Evolutionary conservation across 148 eudicot species (phyloP).

Genomic region (Pharnaceum exiguum): DNA sequence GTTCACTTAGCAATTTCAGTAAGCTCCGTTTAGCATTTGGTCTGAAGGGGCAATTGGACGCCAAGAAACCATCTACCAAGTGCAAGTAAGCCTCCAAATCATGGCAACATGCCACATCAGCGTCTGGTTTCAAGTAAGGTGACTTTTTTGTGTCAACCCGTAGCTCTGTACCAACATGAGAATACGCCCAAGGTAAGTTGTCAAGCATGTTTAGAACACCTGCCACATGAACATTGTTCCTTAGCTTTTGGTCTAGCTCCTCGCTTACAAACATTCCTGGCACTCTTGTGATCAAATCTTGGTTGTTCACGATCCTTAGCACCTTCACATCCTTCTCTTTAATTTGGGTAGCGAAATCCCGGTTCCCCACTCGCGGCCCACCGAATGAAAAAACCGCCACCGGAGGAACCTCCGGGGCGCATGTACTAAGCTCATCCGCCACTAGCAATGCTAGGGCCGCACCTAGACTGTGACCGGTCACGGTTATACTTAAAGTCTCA

Average conservation of each 20-base stretch:
- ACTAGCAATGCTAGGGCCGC: constrained; percentile 84
- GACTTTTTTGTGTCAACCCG: constrained; percentile 77
- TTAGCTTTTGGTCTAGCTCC: constrained; percentile 43
- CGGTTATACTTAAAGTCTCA: constrained; percentile 65
- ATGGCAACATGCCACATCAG: constrained; percentile 90
- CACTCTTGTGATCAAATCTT: constrained; percentile 70
- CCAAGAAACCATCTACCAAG: constrained; percentile 68
- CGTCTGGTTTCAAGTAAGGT: constrained; percentile 67
- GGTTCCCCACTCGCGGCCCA: constrained; percentile 83
- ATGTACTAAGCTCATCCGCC: constrained; percentile 61
- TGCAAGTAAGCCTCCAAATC: constrained; percentile 88
- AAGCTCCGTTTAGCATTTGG: constrained; percentile 77
- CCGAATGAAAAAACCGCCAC: constrained; percentile 91
- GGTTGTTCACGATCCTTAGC: constrained; percentile 68
- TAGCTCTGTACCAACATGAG: constrained; percentile 69
- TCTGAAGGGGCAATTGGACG: constrained; percentile 65
- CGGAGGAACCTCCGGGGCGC: constrained; percentile 45
- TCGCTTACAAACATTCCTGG: constrained; percentile 91
- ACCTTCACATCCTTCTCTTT: constrained; percentile 52
- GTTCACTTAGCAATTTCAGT: constrained; percentile 57
- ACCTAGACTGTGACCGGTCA: constrained; percentile 92
- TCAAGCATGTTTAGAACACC: constrained; percentile 44
- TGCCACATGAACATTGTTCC: constrained; percentile 20
- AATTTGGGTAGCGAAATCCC: constrained; percentile 43
- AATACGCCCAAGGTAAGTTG: constrained; percentile 70